Percentiles rank a stretch among this genome's conserved stretches.
These are phyloP conservation scores for Uronychia setigera DNA, from an alignment of 73 alveolate genomes.

Conservation along the genomic window DNA sequence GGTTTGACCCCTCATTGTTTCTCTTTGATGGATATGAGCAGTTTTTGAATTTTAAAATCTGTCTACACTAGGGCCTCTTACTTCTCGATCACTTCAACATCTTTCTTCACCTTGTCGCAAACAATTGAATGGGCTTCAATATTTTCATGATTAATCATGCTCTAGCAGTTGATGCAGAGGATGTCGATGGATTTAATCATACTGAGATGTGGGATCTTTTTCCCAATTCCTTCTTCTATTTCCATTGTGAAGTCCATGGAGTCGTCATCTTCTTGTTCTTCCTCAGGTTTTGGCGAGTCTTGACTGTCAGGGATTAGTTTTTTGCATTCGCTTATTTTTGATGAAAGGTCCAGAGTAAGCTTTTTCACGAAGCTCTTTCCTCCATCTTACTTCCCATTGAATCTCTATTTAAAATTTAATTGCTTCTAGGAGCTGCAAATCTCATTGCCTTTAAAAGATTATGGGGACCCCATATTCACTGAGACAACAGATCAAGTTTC, in stretches of 20 bases:
- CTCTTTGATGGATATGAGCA: not conserved
- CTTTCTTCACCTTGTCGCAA: conserved; percentile 6
- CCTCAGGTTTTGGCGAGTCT: too few relatives aligned
- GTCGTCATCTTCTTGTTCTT: not conserved
- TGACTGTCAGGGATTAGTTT: too few relatives aligned
- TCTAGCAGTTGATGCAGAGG: conserved; percentile 11
- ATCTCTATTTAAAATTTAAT: too few relatives aligned
- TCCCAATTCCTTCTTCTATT: not conserved
- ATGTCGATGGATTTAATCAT: not conserved
- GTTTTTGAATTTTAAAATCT: conserved; percentile 5
- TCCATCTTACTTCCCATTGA: too few relatives aligned
- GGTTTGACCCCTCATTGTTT: not conserved
- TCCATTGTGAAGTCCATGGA: not conserved
- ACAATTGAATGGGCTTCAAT: not conserved
- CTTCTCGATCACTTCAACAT: not conserved
- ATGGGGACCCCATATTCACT: not conserved
- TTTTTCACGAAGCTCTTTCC: not conserved
- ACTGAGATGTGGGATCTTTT: not conserved
- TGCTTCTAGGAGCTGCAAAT: not conserved
- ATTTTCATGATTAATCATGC: not conserved
- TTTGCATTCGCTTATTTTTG: too few relatives aligned
- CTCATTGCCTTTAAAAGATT: not conserved
- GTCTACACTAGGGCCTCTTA: not conserved
- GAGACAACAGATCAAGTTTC: not conserved
- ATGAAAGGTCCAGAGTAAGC: not conserved